Evolutionary conservation across 805 yeast genomes (phyloP).

Genomic region (Ogataea paradorogensis): DNA sequence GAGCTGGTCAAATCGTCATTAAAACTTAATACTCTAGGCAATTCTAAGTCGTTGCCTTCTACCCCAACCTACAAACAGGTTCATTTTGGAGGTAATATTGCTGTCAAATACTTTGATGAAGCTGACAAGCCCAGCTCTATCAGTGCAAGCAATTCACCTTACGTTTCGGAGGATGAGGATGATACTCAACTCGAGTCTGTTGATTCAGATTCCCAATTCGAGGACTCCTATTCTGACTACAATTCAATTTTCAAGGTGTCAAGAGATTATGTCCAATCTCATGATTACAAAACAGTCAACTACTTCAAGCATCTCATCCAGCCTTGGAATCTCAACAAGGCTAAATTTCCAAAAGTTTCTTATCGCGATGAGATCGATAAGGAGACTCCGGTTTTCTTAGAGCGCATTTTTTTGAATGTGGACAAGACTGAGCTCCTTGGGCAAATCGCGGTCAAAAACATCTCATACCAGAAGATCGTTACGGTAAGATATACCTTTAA

Average conservation of each 20-base stretch:
- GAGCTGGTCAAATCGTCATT: conserved; percentile 77
- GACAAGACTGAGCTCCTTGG: conserved; percentile 65
- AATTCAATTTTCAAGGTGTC: conserved; percentile 17
- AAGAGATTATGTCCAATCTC: conserved; percentile 16
- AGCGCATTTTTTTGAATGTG: conserved; percentile 54
- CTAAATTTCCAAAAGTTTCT: conserved; percentile 43
- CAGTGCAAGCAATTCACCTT: conserved; percentile 63
- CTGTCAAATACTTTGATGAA: conserved; percentile 69
- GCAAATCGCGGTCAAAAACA: conserved; percentile 72
- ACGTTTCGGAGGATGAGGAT: conserved; percentile 32
- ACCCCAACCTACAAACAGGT: conserved; percentile 70
- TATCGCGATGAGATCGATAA: conserved; percentile 43
- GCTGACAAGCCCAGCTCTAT: conserved; percentile 77
- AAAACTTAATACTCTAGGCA: conserved; percentile 38
- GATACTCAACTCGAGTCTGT: conserved; percentile 28
- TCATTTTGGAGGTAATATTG: conserved; percentile 76
- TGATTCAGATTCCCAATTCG: conserved; percentile 1
- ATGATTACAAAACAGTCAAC: conserved; percentile 16
- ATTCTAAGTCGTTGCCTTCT: conserved; percentile 43
- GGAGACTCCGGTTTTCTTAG: conserved; percentile 55
- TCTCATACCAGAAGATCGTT: conserved; percentile 65
- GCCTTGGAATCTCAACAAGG: conserved; percentile 44
- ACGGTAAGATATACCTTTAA: conserved; percentile 73
- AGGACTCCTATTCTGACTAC: conserved; percentile 10
- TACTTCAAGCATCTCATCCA: conserved; percentile 23